Percentiles rank a stretch among this genome's conserved stretches.
phyloP scores from a whole-genome alignment of 305 asterid species.

The Nicotiana rustica region DNA sequence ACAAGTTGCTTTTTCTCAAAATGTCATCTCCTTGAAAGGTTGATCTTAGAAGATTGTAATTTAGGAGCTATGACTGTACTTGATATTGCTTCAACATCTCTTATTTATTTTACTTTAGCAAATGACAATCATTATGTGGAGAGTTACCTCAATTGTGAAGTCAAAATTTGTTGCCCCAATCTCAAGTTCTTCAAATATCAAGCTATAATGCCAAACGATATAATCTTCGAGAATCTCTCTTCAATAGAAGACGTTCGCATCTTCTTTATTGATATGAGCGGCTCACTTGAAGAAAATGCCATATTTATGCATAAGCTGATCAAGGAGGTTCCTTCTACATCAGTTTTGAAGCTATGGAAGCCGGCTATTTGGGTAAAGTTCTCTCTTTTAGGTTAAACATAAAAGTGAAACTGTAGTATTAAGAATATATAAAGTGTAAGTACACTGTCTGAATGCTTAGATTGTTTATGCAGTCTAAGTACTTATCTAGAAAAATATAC shows the following conservation, averaged over 20 bases:
- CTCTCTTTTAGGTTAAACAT: background rate
- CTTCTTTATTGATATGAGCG: background rate
- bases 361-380: background rate
- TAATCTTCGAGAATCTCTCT: background rate
- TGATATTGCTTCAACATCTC: constrained; percentile 15
- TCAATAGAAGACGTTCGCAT: constrained; percentile 9
- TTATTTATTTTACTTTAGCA: background rate
- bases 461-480: no score
- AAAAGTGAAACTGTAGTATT: no score
- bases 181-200: background rate
- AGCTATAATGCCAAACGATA: constrained; percentile 25
- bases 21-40: constrained; percentile 1
- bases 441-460: no score
- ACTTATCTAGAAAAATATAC: no score
- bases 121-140: background rate
- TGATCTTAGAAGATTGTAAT: background rate
- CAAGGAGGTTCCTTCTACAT: background rate
- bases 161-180: constrained; percentile 35
- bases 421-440: no score
- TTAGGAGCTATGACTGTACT: background rate
- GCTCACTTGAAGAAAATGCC: background rate
- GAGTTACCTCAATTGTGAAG: background rate
- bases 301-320: background rate
- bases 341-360: background rate
- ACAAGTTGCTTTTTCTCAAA: constrained; percentile 5